Evolutionary conservation across 345 rosid species (phyloP).

Genomic region (Gynandropsis gynandra): DNA sequence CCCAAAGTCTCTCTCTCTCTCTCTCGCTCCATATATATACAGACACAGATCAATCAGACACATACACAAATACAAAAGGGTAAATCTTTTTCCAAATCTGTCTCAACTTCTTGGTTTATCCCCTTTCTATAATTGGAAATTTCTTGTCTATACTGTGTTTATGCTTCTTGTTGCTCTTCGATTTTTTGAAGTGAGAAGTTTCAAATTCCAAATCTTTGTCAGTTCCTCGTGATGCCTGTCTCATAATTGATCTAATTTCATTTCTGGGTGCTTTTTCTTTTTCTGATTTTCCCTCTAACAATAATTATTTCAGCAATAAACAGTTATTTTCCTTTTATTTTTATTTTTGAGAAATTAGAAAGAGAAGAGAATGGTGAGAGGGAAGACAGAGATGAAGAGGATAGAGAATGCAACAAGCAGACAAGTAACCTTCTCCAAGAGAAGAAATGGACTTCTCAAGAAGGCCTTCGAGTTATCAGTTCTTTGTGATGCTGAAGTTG

Average conservation of each 20-base stretch:
- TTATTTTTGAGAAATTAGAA: conserved; percentile 1
- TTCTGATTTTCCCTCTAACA: background rate
- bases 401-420: conserved; percentile 81
- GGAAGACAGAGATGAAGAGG: conserved; percentile 87
- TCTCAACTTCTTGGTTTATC: conserved; percentile 5
- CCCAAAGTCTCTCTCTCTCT: conserved; percentile 1
- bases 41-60: conserved; percentile 14
- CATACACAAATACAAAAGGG: conserved; percentile 16
- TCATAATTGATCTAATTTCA: background rate
- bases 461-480: conserved; percentile 82
- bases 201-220: background rate
- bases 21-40: conserved; percentile 7
- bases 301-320: too few relatives aligned
- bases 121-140: conserved; percentile 25
- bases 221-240: background rate
- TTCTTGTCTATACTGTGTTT: conserved; percentile 14
- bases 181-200: background rate
- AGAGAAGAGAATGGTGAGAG: conserved; percentile 58
- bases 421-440: conserved; percentile 85
- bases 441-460: conserved; percentile 74
- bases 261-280: background rate
- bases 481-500: conserved; percentile 85
- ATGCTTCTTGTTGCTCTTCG: background rate
- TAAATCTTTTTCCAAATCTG: conserved; percentile 24
- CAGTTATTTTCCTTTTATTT: background rate